Base-by-base conservation (phyloP, 345 rosid genomes). In the Pugionium cornutum region DNA sequence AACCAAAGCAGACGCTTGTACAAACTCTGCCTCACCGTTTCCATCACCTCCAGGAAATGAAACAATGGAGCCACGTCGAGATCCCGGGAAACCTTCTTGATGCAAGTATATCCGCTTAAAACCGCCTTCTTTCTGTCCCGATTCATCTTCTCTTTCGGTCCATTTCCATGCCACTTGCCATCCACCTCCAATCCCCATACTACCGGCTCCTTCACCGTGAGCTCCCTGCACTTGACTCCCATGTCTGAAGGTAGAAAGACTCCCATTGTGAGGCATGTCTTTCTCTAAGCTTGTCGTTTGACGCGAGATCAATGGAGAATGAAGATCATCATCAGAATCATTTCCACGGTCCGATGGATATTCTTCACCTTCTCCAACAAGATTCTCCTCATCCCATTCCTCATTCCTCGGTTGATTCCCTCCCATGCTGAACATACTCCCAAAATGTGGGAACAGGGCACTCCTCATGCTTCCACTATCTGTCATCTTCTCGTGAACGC, bases 151-250 rank as follows among this genome's bases (percentile, higher is more conserved):
- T 69, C 76, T 85, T 62, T 87, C 90, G 6, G 89, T 61, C 90
- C 96, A 90, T 80, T 94, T 83, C 97, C 96, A 94, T n/a, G 96
- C 96, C 74, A 94, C 79, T 74, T 94, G 97, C 99, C 99, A 94
- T 37, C 96, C 97, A 36, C 97, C 92, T 53, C 99, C 97, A 66
- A 90, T 90, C 64, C 83, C 95, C 73, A 80, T 76, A 56, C 86
- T 76, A 10, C 87, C 81, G 29, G 60, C 72, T 25, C 73, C 76
- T 39, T 81, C 88, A 52, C 87, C 89, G 2, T 72, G 79, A 75
- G 77, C 80, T 53, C 83, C 92, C 47, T 78, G 85, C 54, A 75
- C 50, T 71, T 78, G 74, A 76, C 86, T 81, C 25, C 92, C 95
- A 8, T 81, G 87, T 71, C 92, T 79, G 70, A 81, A 69, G 62